Conservation (phyloP, 441 rosid genomes). For the Populus hybrid region DNA sequence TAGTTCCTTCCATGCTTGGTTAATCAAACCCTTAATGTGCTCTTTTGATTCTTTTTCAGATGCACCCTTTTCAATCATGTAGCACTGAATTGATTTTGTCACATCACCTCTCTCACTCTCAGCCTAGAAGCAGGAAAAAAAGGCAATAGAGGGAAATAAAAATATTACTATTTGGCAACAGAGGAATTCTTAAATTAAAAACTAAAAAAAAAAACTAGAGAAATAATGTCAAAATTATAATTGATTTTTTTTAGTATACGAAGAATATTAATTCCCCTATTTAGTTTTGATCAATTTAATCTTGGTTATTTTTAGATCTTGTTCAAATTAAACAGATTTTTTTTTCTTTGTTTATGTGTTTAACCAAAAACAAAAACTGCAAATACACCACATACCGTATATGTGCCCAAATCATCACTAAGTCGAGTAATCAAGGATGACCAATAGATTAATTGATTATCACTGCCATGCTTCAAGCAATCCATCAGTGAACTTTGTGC, state of each 20-base stretch:
- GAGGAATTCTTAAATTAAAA: too few relatives aligned
- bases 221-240: too few relatives aligned
- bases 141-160: not conserved
- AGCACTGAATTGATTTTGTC: constrained; percentile 18
- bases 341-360: not conserved
- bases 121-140: not conserved
- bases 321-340: not conserved
- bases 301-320: too few relatives aligned
- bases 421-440: constrained; percentile 3
- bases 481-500: not conserved
- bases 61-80: constrained; percentile 18
- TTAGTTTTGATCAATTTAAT: too few relatives aligned
- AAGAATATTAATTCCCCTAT: too few relatives aligned
- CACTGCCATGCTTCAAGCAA: not conserved
- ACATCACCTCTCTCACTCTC: constrained; percentile 28
- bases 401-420: not conserved
- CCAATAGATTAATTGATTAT: not conserved
- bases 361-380: too few relatives aligned
- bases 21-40: constrained; percentile 7
- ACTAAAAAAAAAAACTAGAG: too few relatives aligned
- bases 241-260: too few relatives aligned
- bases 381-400: not conserved
- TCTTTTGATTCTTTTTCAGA: constrained; percentile 23
- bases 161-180: not conserved
- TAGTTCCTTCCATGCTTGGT: constrained; percentile 21